These are phyloP conservation scores for Taphrina flavorubra DNA, from an alignment of 1,139 yeast species.

Conservation along the genomic window DNA sequence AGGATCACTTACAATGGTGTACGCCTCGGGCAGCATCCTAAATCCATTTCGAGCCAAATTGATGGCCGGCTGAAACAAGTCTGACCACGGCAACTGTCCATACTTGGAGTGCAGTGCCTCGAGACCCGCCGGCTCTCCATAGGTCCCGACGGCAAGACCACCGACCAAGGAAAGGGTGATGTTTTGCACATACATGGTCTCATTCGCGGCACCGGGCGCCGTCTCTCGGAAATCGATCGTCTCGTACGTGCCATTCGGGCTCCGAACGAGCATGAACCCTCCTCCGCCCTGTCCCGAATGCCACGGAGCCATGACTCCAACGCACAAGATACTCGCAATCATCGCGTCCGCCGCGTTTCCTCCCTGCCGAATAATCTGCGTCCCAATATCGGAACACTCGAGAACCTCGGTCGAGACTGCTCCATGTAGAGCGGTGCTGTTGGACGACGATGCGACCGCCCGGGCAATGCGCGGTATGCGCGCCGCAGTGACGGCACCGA, in stretches of 20 bases:
- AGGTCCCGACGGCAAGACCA: slow-evolving; percentile 82
- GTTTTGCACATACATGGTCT: slow-evolving; percentile 66
- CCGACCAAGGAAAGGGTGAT: slow-evolving; percentile 68
- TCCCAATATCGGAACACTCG: slow-evolving; percentile 72
- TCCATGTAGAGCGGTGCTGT: slow-evolving; percentile 52
- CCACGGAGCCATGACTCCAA: slow-evolving; percentile 80
- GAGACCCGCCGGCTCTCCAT: slow-evolving; percentile 87
- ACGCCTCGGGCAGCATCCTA: slow-evolving; percentile 57
- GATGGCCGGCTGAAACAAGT: slow-evolving; percentile 75
- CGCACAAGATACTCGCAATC: slow-evolving; percentile 82
- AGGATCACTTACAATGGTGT: slow-evolving; percentile 45
- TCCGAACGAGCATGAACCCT: slow-evolving; percentile 44
- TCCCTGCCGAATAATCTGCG: slow-evolving; percentile 59
- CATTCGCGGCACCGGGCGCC: slow-evolving; percentile 71
- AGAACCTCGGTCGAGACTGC: slow-evolving; percentile 82
- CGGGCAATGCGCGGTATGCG: not conserved
- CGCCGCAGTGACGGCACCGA: not conserved
- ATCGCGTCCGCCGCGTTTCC: slow-evolving; percentile 96
- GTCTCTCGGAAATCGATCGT: slow-evolving; percentile 85
- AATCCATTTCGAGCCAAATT: slow-evolving; percentile 67
- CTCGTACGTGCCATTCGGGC: slow-evolving; percentile 25
- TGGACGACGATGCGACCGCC: not conserved
- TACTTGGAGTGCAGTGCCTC: slow-evolving; percentile 63
- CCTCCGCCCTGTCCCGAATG: slow-evolving; percentile 89
- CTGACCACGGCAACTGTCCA: slow-evolving; percentile 73